Conservation (phyloP, 2,329 filamentous ascomycete genomes). For the Cylindrodendrum hubeiense region DNA sequence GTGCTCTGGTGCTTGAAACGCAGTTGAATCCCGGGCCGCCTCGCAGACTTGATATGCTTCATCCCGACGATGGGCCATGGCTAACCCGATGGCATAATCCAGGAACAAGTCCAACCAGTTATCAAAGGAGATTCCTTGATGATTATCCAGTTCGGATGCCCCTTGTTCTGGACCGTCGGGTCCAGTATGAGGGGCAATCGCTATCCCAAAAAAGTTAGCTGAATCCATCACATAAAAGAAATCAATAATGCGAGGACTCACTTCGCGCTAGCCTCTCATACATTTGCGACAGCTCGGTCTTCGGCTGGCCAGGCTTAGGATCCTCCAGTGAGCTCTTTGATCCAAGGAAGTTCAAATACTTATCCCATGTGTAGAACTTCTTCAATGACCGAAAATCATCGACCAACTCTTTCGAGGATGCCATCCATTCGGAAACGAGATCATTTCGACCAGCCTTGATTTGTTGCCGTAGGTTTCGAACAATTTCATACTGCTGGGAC, state of each 20-base stretch:
- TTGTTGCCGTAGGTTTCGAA: slow-evolving; percentile 56
- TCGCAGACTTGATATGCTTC: slow-evolving; percentile 86
- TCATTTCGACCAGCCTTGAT: slow-evolving; percentile 57
- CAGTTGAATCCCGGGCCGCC: slow-evolving; percentile 81
- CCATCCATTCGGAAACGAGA: slow-evolving; percentile 67
- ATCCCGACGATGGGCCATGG: slow-evolving; percentile 73
- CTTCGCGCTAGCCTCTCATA: slow-evolving; percentile 67
- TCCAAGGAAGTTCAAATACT: slow-evolving; percentile 70
- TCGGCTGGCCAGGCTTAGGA: slow-evolving; percentile 44
- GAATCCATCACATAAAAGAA: no score
- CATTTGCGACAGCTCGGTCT: slow-evolving; percentile 64
- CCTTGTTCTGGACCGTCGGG: slow-evolving; percentile 37
- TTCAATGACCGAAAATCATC: slow-evolving; percentile 74
- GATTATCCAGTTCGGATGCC: slow-evolving; percentile 58
- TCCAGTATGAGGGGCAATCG: slow-evolving; percentile 49
- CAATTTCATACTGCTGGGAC: slow-evolving; percentile 57
- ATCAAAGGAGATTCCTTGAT: slow-evolving; percentile 84
- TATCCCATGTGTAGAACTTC: slow-evolving; percentile 76
- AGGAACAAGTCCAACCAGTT: slow-evolving; percentile 93
- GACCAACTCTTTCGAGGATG: slow-evolving; percentile 68
- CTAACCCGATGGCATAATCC: slow-evolving; percentile 84
- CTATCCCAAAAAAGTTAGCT: slow-evolving; percentile 41
- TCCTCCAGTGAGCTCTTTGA: slow-evolving; percentile 41
- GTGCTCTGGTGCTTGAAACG: slow-evolving; percentile 80
- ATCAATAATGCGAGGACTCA: slow-evolving; percentile 49